These are phyloP conservation scores for Salvia miltiorrhiza DNA, from an alignment of 257 asterid genomes.

Conservation along the genomic window DNA sequence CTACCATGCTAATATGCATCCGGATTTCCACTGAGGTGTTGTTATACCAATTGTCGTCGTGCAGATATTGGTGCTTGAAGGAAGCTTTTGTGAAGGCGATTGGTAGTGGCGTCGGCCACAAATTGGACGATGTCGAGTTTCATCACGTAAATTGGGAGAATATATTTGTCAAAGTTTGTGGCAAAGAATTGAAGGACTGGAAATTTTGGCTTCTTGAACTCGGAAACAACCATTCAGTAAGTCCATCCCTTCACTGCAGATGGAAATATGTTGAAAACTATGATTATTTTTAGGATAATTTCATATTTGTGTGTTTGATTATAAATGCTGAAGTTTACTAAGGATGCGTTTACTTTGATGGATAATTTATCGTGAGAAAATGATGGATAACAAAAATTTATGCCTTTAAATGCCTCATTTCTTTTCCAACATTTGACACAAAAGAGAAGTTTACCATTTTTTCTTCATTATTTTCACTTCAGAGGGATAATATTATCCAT, in stretches of 20 bases:
- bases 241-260: constrained; percentile 29
- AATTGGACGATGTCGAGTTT: constrained; percentile 72
- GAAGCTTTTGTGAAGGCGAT: constrained; percentile 91
- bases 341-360: too few relatives aligned
- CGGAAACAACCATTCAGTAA: constrained; percentile 54
- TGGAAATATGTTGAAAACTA: too few relatives aligned
- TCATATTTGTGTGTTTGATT: too few relatives aligned
- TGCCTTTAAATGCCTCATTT: too few relatives aligned
- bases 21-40: not conserved
- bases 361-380: too few relatives aligned
- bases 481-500: too few relatives aligned
- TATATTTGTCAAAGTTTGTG: constrained; percentile 61
- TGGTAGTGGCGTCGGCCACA: constrained; percentile 72
- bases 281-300: too few relatives aligned
- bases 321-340: too few relatives aligned
- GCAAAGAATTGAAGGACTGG: constrained; percentile 72
- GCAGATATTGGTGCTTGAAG: constrained; percentile 97
- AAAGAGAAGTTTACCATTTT: too few relatives aligned
- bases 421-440: too few relatives aligned
- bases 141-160: constrained; percentile 67
- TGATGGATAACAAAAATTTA: too few relatives aligned
- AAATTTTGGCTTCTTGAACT: constrained; percentile 69
- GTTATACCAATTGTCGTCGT: not conserved
- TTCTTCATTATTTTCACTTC: too few relatives aligned
- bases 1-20: not conserved